Conservation (phyloP, 441 rosid genomes). For the Pelargonium cotyledonis region DNA sequence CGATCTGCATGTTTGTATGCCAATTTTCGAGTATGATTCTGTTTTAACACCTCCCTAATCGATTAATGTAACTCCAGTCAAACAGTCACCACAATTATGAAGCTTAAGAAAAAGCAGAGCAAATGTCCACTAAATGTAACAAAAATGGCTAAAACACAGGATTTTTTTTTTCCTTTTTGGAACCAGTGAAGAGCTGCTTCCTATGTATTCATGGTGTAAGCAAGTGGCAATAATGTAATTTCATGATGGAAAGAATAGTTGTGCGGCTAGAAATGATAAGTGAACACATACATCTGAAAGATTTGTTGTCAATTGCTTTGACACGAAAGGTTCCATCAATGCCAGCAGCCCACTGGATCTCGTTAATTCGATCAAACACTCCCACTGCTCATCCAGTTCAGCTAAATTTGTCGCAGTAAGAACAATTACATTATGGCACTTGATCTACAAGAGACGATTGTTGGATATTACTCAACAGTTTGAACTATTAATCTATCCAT, state of each 20-base stretch:
- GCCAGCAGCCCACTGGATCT: conserved; percentile 40
- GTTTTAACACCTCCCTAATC: no score
- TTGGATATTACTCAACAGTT: neutral
- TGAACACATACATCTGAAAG: conserved; percentile 13
- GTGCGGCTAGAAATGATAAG: neutral
- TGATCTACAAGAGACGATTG: conserved; percentile 46
- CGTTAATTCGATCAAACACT: conserved; percentile 56
- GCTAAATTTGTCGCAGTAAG: conserved; percentile 61
- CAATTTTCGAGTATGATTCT: no score
- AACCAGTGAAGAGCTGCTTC: no score
- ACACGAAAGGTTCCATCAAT: conserved; percentile 43
- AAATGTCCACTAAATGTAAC: no score
- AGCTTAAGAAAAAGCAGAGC: no score
- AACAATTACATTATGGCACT: conserved; percentile 68
- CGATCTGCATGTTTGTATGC: no score
- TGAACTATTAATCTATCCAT: neutral
- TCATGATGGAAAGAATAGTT: neutral
- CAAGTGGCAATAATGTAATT: neutral
- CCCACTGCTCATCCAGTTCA: conserved; percentile 81
- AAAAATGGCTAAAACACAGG: no score
- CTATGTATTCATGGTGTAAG: no score
- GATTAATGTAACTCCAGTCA: no score
- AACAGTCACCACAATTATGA: no score
- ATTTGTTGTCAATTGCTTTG: conserved; percentile 45
- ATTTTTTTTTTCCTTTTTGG: no score